Base-by-base conservation (phyloP, 495 filamentous ascomycete species). In the Immersiella caudata region DNA sequence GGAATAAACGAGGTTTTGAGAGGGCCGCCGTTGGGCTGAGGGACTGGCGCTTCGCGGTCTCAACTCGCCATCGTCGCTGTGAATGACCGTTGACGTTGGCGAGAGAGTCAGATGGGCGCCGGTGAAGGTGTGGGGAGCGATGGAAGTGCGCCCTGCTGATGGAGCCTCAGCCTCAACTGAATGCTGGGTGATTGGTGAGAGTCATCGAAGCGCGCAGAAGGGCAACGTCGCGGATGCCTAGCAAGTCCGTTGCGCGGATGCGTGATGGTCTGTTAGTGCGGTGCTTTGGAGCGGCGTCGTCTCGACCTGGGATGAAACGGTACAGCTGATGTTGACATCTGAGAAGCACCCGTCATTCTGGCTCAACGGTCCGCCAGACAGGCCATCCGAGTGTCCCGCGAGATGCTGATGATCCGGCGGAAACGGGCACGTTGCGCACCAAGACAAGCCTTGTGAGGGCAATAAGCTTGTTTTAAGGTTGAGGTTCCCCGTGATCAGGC, bases 51-150 rank as follows among this genome's bases (percentile, higher is more conserved):
- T 55, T 14, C 61, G 67, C 59, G 65, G 62, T 40, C 58, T 40
- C 49, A 55, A 71, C 36, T 26, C 40, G 69, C 62, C 70, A 71
- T 72, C 46, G 50, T 69, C 56, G 65, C 64, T 65, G 67, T 65
- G 68, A 66, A 73, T 74, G 73, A 76, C 71, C 73, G 66, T 52
- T 70, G 62, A 65, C 71, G 69, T 46, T 70, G 62, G 63, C 68
- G 68, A 67, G 58, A 65, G 54, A 67, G 77, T 79, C 77, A 79
- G 77, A 79, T 78, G 77, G 65, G 60, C 75, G 29, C 62, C 63
- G 69, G 71, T 71, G 67, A 73, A 67, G 65, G 64, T 24, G 68
- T 63, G 70, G 46, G 40, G 66, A 70, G 62, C 66, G 51, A 60
- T 58, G 29, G 58, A 68, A 65, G 66, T 52, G 70, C 65, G 73